A percentile compares a stretch with the other conserved stretches of the same genome.
phyloP scores from a whole-genome alignment of 139 green algal species.

The Picochlorum sp. region DNA sequence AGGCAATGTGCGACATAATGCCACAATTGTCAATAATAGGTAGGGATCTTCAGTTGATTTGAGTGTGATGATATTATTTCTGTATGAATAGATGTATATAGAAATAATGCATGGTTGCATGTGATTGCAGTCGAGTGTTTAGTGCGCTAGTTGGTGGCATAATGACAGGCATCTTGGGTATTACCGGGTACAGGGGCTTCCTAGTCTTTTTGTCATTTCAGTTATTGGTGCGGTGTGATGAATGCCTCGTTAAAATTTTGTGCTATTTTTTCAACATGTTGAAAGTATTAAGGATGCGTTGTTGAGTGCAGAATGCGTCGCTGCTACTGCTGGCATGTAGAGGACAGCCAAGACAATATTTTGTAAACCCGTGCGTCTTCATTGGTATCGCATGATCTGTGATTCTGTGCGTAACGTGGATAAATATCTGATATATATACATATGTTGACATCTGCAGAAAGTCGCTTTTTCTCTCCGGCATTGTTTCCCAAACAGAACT shows the following conservation, averaged over 20 bases:
- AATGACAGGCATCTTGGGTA: constrained; percentile 21
- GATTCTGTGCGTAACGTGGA: too few relatives aligned
- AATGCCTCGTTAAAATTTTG: too few relatives aligned
- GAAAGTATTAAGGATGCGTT: too few relatives aligned
- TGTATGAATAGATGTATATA: neutral
- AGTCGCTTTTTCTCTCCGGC: constrained; percentile 10
- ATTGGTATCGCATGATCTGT: too few relatives aligned
- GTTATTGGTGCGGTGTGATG: constrained; percentile 4
- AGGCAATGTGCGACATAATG: neutral
- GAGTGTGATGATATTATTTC: neutral
- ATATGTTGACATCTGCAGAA: too few relatives aligned
- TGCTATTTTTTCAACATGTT: constrained; percentile 8
- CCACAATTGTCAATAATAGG: neutral
- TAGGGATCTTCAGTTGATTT: neutral
- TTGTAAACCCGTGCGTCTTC: too few relatives aligned
- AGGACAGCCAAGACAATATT: too few relatives aligned
- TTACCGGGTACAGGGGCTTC: constrained; percentile 38
- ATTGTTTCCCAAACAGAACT: constrained; percentile 28
- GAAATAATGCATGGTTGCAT: neutral
- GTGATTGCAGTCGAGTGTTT: constrained; percentile 27
- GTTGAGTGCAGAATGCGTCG: too few relatives aligned
- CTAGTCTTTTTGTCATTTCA: constrained; percentile 25
- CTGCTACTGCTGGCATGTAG: too few relatives aligned
- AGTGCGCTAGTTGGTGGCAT: constrained; percentile 26
- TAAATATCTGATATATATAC: too few relatives aligned